phyloP scores from a whole-genome alignment of 192 early-diverging fungal genomes.

The Coemansia sp. region DNA sequence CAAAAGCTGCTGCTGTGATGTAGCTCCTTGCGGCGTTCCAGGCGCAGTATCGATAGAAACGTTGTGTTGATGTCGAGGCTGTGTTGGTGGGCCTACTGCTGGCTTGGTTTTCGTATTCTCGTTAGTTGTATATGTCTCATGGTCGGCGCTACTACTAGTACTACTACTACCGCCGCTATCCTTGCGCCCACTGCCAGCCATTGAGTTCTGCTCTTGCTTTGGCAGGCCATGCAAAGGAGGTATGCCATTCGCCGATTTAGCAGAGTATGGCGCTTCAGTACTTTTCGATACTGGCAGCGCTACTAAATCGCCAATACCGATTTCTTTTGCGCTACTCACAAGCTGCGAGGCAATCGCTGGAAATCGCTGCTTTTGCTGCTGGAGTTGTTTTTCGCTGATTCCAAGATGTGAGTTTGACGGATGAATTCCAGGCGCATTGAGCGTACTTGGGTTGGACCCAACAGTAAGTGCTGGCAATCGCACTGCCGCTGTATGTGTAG shows the following conservation, averaged over 20 bases:
- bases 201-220: not conserved
- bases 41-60: constrained; percentile 36
- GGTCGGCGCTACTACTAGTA: not conserved
- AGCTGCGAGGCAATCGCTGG: constrained; percentile 18
- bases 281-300: not conserved
- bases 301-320: not conserved
- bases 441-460: constrained; percentile 6
- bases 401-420: not conserved
- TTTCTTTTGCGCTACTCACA: not conserved
- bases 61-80: constrained; percentile 31
- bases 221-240: not conserved
- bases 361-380: not conserved
- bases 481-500: not conserved
- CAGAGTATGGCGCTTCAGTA: not conserved
- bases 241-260: not conserved
- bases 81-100: not conserved
- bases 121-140: not conserved
- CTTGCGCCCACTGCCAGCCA: not conserved
- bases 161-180: not conserved
- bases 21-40: constrained; percentile 2
- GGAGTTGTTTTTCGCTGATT: not conserved
- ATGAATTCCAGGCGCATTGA: not conserved
- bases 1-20: constrained; percentile 16
- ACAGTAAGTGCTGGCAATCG: constrained; percentile 13
- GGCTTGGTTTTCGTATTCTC: not conserved